phyloP scores from a whole-genome alignment of 129 eudicot genomes.

The Silybum marianum region DNA sequence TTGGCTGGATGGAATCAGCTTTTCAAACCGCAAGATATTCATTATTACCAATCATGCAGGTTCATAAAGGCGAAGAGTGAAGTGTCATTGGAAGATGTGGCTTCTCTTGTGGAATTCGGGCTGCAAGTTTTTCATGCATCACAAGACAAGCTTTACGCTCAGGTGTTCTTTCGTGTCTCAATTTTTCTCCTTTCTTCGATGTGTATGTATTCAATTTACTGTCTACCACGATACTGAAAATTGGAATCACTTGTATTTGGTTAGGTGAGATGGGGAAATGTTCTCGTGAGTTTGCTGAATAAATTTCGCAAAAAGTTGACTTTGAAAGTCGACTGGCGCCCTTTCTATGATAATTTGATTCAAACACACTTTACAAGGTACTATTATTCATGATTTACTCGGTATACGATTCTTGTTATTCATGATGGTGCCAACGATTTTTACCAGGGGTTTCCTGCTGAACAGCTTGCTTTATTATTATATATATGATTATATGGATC shows the following conservation, averaged over 20 bases:
- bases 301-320: slow-evolving; percentile 83
- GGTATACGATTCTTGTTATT: neutral
- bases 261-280: slow-evolving; percentile 95
- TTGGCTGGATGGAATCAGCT: slow-evolving; percentile 23
- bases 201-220: neutral
- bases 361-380: slow-evolving; percentile 91
- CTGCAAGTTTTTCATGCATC: slow-evolving; percentile 69
- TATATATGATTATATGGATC: slow-evolving; percentile 7
- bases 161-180: slow-evolving; percentile 48
- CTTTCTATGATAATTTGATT: slow-evolving; percentile 77
- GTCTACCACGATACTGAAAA: slow-evolving; percentile 5
- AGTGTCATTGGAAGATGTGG: slow-evolving; percentile 75
- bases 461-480: neutral
- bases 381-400: neutral
- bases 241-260: slow-evolving; percentile 27
- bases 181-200: neutral
- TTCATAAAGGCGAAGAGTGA: slow-evolving; percentile 96
- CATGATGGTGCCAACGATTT: neutral
- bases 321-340: slow-evolving; percentile 87
- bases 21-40: slow-evolving; percentile 11
- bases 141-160: slow-evolving; percentile 75
- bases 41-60: slow-evolving; percentile 39
- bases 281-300: slow-evolving; percentile 68
- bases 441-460: neutral
- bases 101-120: slow-evolving; percentile 59